Conservation (phyloP, 2,329 filamentous ascomycete genomes). For the Colletotrichum spaethianum region DNA sequence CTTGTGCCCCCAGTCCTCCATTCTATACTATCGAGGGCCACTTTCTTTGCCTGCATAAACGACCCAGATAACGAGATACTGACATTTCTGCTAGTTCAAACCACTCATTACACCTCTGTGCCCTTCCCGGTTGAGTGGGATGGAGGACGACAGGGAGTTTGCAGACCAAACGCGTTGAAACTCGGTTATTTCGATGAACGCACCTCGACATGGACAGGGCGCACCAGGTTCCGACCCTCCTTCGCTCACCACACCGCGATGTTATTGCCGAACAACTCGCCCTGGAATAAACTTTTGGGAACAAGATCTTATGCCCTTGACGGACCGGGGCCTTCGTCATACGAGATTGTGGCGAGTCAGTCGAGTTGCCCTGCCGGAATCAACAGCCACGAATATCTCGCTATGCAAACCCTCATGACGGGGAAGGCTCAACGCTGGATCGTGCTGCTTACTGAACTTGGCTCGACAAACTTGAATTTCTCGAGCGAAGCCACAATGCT, state of each 20-base stretch:
- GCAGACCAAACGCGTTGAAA: slow-evolving; percentile 60
- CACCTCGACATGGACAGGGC: slow-evolving; percentile 55
- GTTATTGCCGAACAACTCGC: slow-evolving; percentile 53
- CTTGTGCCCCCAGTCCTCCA: background rate
- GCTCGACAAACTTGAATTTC: slow-evolving; percentile 71
- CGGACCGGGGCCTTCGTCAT: slow-evolving; percentile 64
- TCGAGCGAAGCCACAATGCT: slow-evolving; percentile 64
- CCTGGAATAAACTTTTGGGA: slow-evolving; percentile 51
- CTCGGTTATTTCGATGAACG: slow-evolving; percentile 63
- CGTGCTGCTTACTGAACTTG: slow-evolving; percentile 64
- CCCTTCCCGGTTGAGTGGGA: slow-evolving; percentile 49
- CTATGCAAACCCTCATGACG: slow-evolving; percentile 63
- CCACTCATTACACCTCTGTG: slow-evolving; percentile 47
- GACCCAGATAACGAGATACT: background rate
- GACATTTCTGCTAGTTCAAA: slow-evolving; percentile 41
- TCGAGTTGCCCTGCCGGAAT: slow-evolving; percentile 61
- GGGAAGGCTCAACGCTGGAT: slow-evolving; percentile 65
- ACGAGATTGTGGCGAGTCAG: slow-evolving; percentile 66
- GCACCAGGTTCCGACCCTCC: slow-evolving; percentile 49
- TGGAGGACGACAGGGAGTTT: slow-evolving; percentile 50
- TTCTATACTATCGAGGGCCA: too few relatives aligned
- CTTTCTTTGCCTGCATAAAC: too few relatives aligned
- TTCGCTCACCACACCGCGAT: slow-evolving; percentile 62
- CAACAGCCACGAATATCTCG: slow-evolving; percentile 66
- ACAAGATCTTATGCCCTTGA: slow-evolving; percentile 48